phyloP scores from a whole-genome alignment of 352 stramenopile genomes.

The Pythium insidiosum region DNA sequence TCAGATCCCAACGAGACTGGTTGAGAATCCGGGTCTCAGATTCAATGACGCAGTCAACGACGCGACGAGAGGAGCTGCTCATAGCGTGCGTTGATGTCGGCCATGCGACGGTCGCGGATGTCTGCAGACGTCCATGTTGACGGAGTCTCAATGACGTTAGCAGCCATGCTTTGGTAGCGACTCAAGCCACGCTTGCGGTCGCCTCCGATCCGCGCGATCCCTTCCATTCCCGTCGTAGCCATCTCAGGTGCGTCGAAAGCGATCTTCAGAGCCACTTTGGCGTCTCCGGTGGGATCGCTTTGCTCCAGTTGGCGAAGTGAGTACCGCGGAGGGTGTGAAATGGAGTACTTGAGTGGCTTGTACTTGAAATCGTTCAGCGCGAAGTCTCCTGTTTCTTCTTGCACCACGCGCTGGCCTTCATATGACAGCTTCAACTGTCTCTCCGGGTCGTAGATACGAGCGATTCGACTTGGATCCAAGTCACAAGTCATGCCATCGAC shows the following conservation, averaged over 20 bases:
- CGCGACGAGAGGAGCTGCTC: slow-evolving; percentile 26
- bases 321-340: slow-evolving; percentile 33
- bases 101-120: slow-evolving; percentile 16
- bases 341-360: slow-evolving; percentile 68
- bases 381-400: slow-evolving; percentile 9
- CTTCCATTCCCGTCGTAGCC: too few relatives aligned
- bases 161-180: slow-evolving; percentile 15
- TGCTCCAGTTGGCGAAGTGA: slow-evolving; percentile 25
- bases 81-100: slow-evolving; percentile 39
- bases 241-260: too few relatives aligned
- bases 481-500: slow-evolving; percentile 64
- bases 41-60: background rate
- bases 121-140: slow-evolving; percentile 32
- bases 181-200: slow-evolving; percentile 2
- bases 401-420: slow-evolving; percentile 52
- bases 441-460: slow-evolving; percentile 52
- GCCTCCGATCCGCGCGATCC: background rate
- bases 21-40: too few relatives aligned
- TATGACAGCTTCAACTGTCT: slow-evolving; percentile 71
- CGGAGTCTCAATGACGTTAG: slow-evolving; percentile 22
- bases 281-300: background rate
- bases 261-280: too few relatives aligned
- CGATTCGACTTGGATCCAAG: slow-evolving; percentile 48
- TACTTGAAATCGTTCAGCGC: slow-evolving; percentile 42
- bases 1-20: too few relatives aligned